These are phyloP conservation scores for Eucalyptus guilfoylei DNA, from an alignment of 345 rosid species.

Conservation along the genomic window DNA sequence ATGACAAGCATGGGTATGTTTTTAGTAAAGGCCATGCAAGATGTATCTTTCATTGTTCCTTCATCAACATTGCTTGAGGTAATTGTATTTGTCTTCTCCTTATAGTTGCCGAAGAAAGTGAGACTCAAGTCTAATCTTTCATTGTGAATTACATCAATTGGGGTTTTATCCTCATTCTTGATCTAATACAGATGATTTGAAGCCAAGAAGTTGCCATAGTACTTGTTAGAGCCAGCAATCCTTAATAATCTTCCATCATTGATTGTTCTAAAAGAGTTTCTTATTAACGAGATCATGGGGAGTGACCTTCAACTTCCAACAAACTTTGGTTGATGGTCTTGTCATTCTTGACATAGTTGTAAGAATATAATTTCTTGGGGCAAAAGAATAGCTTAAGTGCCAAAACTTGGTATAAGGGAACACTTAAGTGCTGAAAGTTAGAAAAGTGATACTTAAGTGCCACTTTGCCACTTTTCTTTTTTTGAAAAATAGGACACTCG, in stretches of 20 bases:
- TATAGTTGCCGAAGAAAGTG: background rate
- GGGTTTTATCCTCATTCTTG: background rate
- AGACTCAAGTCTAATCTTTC: background rate
- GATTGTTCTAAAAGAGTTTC: conserved; percentile 1
- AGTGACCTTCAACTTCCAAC: no score
- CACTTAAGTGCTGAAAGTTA: no score
- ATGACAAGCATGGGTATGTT: no score
- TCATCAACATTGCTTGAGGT: conserved; percentile 19
- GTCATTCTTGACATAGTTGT: no score
- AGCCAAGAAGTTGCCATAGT: background rate
- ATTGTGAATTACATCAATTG: background rate
- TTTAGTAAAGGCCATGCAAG: background rate
- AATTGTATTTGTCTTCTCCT: background rate
- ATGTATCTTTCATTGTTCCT: conserved; percentile 2
- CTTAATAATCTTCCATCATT: background rate
- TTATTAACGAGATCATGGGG: background rate
- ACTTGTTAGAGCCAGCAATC: background rate
- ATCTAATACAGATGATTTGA: background rate
- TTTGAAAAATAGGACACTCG: no score
- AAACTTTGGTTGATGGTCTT: no score
- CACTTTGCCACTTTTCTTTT: no score
- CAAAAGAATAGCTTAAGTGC: no score
- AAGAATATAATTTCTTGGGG: no score
- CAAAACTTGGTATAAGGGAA: no score
- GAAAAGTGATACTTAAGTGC: no score